Evolutionary conservation across 345 rosid species (phyloP).

Genomic region (Limnanthes douglasii): DNA sequence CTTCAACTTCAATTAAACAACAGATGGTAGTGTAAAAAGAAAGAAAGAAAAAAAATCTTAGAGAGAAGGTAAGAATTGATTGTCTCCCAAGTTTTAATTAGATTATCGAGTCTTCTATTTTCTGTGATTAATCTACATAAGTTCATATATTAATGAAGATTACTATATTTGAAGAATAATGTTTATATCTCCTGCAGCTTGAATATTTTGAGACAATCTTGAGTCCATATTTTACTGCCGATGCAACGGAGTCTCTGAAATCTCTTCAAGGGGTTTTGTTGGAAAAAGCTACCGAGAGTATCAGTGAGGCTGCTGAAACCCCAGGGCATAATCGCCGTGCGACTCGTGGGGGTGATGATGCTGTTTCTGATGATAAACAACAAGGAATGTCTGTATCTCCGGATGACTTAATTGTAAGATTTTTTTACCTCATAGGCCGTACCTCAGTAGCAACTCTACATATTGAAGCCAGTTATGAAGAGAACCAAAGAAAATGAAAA

Average conservation of each 20-base stretch:
- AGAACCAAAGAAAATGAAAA: too few relatives aligned
- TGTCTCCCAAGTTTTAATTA: too few relatives aligned
- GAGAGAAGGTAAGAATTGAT: too few relatives aligned
- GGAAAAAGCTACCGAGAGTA: slow-evolving; percentile 80
- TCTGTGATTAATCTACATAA: background rate
- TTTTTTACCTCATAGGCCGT: background rate
- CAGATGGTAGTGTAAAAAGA: background rate
- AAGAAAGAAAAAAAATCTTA: background rate
- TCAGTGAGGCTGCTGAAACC: slow-evolving; percentile 47
- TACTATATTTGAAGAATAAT: slow-evolving; percentile 5
- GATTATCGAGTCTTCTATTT: too few relatives aligned
- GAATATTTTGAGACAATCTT: slow-evolving; percentile 86
- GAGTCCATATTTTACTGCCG: slow-evolving; percentile 62
- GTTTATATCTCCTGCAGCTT: slow-evolving; percentile 45
- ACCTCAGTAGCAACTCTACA: background rate
- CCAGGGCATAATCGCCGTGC: slow-evolving; percentile 58
- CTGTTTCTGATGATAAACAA: slow-evolving; percentile 67
- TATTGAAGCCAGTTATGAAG: background rate
- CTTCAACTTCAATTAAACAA: too few relatives aligned
- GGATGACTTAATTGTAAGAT: slow-evolving; percentile 81
- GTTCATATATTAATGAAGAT: background rate
- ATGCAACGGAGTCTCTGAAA: slow-evolving; percentile 68
- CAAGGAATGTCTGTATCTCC: slow-evolving; percentile 68
- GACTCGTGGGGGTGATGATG: slow-evolving; percentile 94
- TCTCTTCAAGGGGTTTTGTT: slow-evolving; percentile 71